Evolutionary conservation across 78 protist genomes (phyloP).

Genomic region (Dictyostelium citrinum): DNA sequence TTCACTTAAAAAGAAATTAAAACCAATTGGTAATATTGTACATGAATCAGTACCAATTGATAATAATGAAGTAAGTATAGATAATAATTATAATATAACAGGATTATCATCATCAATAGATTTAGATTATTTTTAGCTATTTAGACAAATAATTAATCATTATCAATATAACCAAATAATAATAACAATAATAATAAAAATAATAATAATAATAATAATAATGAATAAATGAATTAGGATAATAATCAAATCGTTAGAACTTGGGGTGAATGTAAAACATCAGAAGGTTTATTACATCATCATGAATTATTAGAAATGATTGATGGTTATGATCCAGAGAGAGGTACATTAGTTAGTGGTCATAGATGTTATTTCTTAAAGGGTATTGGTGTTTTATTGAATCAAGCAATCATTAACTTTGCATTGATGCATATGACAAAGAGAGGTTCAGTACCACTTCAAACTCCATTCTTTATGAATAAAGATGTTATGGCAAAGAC

Average conservation of each 20-base stretch:
- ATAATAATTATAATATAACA: neutral
- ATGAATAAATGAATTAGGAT: neutral
- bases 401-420: constrained; percentile 93
- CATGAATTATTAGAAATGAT: constrained; percentile 90
- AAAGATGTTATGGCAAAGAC: constrained; percentile 93
- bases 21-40: constrained; percentile 94
- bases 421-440: constrained; percentile 83
- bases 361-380: constrained; percentile 95
- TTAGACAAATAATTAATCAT: too few relatives aligned
- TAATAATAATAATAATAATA: too few relatives aligned
- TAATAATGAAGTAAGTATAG: constrained; percentile 82
- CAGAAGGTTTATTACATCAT: constrained; percentile 79
- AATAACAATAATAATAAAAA: too few relatives aligned
- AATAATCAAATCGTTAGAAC: constrained; percentile 73
- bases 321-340: constrained; percentile 87
- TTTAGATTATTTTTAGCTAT: too few relatives aligned
- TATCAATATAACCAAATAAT: too few relatives aligned
- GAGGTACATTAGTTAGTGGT: constrained; percentile 93
- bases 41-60: constrained; percentile 91
- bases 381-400: constrained; percentile 92
- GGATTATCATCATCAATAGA: neutral
- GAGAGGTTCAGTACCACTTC: constrained; percentile 88
- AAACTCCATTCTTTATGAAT: constrained; percentile 98
- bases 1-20: neutral
- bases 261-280: constrained; percentile 82